These are phyloP conservation scores for Ajuga reptans DNA, from an alignment of 305 asterid genomes.

Conservation along the genomic window DNA sequence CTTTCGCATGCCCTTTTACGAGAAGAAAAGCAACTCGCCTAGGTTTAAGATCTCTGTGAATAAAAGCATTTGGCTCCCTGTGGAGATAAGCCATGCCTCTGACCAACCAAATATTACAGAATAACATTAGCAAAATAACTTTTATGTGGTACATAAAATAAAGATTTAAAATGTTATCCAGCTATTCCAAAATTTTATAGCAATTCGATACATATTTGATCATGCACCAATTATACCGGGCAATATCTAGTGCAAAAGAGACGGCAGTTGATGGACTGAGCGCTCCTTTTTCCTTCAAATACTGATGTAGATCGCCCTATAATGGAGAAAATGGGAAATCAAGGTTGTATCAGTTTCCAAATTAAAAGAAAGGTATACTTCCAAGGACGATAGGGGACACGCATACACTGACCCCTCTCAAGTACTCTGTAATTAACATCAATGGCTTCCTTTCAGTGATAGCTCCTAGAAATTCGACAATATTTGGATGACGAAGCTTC, in stretches of 20 bases:
- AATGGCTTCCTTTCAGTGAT: conserved; percentile 87
- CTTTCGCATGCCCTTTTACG: not conserved
- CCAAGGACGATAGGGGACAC: conserved; percentile 9
- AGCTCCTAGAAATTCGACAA: conserved; percentile 96
- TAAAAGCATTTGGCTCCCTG: conserved; percentile 82
- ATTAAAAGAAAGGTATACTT: conserved; percentile 13
- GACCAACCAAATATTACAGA: conserved; percentile 24
- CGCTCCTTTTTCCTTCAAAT: conserved; percentile 79
- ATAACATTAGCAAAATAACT: conserved; percentile 14
- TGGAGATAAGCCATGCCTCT: conserved; percentile 99
- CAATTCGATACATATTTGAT: not conserved
- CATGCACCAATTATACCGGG: conserved; percentile 46
- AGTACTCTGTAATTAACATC: conserved; percentile 88
- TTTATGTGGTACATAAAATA: not conserved
- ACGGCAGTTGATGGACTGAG: conserved; percentile 69
- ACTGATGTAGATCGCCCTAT: conserved; percentile 94
- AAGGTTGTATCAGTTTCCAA: not conserved
- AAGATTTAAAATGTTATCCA: not conserved
- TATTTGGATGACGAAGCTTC: conserved; percentile 98
- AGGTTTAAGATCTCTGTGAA: conserved; percentile 94
- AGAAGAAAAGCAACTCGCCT: conserved; percentile 43
- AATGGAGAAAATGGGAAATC: conserved; percentile 16
- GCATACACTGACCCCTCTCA: conserved; percentile 73
- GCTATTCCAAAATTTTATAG: not conserved
- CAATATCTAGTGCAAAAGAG: conserved; percentile 85